Evolutionary conservation across 164 flowering plant genomes (phyloP).

Genomic region (Houttuynia cordata): DNA sequence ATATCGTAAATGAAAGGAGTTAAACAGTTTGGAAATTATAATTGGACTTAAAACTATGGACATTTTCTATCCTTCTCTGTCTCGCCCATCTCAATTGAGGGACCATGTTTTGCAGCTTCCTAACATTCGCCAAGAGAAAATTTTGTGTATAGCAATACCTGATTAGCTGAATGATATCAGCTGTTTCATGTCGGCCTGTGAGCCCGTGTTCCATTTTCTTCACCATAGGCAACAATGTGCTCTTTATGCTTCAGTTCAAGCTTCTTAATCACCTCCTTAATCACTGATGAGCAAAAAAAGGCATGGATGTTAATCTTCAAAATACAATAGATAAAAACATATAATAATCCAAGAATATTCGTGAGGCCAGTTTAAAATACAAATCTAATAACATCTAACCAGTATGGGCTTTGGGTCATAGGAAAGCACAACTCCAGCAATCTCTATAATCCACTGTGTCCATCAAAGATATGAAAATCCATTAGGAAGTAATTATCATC

Average conservation of each 20-base stretch:
- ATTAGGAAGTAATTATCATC: not conserved
- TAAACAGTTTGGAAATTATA: too few relatives aligned
- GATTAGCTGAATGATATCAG: conserved; percentile 13
- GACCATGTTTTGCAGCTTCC: conserved; percentile 31
- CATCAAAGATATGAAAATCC: too few relatives aligned
- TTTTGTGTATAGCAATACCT: not conserved
- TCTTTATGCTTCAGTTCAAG: conserved; percentile 32
- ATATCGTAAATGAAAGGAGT: too few relatives aligned
- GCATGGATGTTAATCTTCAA: not conserved
- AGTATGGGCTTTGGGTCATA: conserved; percentile 33
- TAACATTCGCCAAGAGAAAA: not conserved
- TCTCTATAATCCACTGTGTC: conserved; percentile 30
- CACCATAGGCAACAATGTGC: conserved; percentile 34
- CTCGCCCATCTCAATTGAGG: conserved; percentile 28
- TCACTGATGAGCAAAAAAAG: conserved; percentile 7
- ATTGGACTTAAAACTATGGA: not conserved
- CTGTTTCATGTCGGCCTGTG: conserved; percentile 32
- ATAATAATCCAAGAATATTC: too few relatives aligned
- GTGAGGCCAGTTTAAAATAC: not conserved
- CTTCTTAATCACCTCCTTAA: conserved; percentile 30
- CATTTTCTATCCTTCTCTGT: conserved; percentile 29
- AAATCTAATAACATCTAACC: conserved; percentile 1
- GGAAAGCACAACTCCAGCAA: conserved; percentile 29
- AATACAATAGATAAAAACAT: too few relatives aligned
- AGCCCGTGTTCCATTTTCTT: conserved; percentile 39